A percentile compares a stretch with the other conserved stretches of the same genome.
phyloP scores from a whole-genome alignment of 305 asterid species.

The Fraxinus platypoda region DNA sequence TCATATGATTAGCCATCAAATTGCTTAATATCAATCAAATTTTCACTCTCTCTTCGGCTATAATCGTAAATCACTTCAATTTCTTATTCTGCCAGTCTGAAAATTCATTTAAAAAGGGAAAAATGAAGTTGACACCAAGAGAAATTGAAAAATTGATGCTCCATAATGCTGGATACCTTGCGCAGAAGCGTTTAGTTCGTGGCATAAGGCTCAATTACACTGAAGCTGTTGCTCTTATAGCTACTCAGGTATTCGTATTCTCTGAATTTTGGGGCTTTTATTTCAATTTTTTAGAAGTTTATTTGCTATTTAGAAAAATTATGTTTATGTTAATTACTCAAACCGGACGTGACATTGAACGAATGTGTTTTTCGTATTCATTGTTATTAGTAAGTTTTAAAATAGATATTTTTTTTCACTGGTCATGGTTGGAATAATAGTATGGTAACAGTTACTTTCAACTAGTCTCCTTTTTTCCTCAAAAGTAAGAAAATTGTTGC shows the following conservation, averaged over 20 bases:
- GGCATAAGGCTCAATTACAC: slow-evolving; percentile 76
- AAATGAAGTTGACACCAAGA: slow-evolving; percentile 83
- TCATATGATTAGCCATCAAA: neutral
- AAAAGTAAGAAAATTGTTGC: neutral
- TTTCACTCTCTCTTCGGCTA: neutral
- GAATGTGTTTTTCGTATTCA: neutral
- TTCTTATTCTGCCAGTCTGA: neutral
- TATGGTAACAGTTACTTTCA: neutral
- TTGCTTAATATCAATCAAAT: neutral
- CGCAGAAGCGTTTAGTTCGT: slow-evolving; percentile 93
- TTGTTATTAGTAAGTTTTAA: neutral
- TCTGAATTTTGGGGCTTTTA: neutral
- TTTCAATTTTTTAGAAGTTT: neutral
- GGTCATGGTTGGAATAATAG: neutral
- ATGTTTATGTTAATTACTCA: neutral
- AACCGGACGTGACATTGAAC: neutral
- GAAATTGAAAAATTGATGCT: slow-evolving; percentile 90
- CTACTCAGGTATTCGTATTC: slow-evolving; percentile 48
- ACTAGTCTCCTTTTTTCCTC: neutral
- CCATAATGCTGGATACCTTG: slow-evolving; percentile 78
- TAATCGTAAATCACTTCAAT: neutral
- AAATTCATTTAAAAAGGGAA: neutral
- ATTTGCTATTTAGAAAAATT: neutral
- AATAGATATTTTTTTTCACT: neutral
- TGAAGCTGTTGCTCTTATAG: slow-evolving; percentile 82